phyloP scores from a whole-genome alignment of 306 rosid species.

The Acacia acuminata region DNA sequence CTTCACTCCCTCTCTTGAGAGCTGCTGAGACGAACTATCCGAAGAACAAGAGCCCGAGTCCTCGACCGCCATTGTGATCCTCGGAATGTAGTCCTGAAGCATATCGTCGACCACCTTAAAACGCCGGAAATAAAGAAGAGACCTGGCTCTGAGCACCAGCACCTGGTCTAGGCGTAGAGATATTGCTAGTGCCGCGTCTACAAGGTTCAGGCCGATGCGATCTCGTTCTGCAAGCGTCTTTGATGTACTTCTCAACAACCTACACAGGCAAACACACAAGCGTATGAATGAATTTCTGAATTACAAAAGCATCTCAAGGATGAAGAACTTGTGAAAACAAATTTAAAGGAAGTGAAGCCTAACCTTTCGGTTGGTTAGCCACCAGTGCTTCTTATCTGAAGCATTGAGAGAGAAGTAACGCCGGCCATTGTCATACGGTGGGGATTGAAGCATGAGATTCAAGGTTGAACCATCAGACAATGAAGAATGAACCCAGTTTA shows the following conservation, averaged over 20 bases:
- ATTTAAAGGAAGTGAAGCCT: neutral
- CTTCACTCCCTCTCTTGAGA: conserved; percentile 70
- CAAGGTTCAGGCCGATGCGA: conserved; percentile 64
- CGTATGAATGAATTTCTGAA: neutral
- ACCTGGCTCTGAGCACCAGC: conserved; percentile 79
- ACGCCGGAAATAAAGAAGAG: conserved; percentile 65
- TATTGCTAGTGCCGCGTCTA: conserved; percentile 81
- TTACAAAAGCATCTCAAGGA: neutral
- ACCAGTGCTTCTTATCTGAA: conserved; percentile 88
- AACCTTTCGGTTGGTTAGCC: conserved; percentile 93
- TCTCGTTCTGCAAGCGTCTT: conserved; percentile 75
- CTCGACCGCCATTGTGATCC: conserved; percentile 61
- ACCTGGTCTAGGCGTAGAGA: conserved; percentile 73
- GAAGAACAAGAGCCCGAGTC: conserved; percentile 58
- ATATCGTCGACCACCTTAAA: conserved; percentile 88
- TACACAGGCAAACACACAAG: neutral
- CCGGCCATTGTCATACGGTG: conserved; percentile 52
- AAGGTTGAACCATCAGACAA: conserved; percentile 34
- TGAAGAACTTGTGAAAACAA: neutral
- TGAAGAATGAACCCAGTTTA: neutral
- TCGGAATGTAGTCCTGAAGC: conserved; percentile 95
- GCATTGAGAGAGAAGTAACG: conserved; percentile 41
- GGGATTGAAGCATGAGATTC: conserved; percentile 29
- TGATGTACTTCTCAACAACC: conserved; percentile 84
- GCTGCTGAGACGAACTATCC: conserved; percentile 57